These are phyloP conservation scores for Thinopyrum obtusiflorum DNA, from an alignment of 202 grass and related monocot genomes.

Conservation along the genomic window DNA sequence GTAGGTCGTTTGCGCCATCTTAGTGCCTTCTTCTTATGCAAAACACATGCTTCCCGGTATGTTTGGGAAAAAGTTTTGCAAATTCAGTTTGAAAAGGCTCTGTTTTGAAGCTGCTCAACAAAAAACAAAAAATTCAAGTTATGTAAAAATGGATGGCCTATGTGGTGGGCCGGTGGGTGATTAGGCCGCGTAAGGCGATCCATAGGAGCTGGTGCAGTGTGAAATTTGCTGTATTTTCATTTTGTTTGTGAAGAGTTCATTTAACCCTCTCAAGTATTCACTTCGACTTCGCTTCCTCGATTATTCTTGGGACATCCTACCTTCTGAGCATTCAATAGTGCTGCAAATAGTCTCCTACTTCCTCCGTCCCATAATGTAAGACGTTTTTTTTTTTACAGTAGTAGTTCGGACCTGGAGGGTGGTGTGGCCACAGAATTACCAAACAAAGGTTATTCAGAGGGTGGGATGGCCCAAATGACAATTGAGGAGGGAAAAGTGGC, in stretches of 20 bases:
- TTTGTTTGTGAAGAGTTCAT: not conserved
- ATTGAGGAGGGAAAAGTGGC: too few species aligned
- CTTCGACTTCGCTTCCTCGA: not conserved
- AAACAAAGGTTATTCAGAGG: too few species aligned
- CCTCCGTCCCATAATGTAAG: too few species aligned
- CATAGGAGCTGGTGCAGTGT: not conserved
- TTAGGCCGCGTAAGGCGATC: not conserved
- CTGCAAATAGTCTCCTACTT: not conserved
- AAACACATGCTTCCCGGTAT: not conserved
- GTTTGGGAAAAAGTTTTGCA: not conserved
- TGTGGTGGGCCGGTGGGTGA: not conserved
- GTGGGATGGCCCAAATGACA: too few species aligned
- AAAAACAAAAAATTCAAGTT: not conserved
- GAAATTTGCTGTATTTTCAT: not conserved
- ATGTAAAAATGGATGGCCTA: not conserved
- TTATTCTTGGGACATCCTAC: not conserved
- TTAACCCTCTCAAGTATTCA: not conserved
- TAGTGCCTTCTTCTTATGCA: too few species aligned
- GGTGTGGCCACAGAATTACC: too few species aligned
- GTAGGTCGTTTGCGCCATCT: too few species aligned
- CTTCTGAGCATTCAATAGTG: not conserved
- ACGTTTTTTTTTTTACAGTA: too few species aligned
- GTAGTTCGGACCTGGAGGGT: too few species aligned
- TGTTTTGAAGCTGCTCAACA: not conserved
- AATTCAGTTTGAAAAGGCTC: not conserved